Conservation (phyloP, 2,329 filamentous ascomycete genomes). For the Fusarium sp. region DNA sequence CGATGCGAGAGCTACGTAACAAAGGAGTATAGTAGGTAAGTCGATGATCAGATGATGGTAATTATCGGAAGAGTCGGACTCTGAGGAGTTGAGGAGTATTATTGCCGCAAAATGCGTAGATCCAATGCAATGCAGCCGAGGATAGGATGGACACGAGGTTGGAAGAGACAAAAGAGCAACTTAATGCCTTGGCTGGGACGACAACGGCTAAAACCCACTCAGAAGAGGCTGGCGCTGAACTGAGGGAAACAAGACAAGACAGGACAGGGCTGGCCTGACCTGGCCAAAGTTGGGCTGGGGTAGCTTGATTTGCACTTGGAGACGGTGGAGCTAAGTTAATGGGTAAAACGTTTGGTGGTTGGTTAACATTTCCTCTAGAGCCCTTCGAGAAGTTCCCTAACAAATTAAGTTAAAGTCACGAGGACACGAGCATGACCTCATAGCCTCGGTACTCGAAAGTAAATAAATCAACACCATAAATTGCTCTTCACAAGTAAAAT, state of each 20-base stretch:
- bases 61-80: slow-evolving; percentile 32
- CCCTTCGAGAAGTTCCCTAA: slow-evolving; percentile 27
- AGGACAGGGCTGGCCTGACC: slow-evolving; percentile 20
- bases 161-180: slow-evolving; percentile 12
- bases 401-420: slow-evolving; percentile 31
- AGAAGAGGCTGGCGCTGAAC: slow-evolving; percentile 30
- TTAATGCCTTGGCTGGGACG: slow-evolving; percentile 20
- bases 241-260: neutral
- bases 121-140: slow-evolving; percentile 16
- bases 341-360: slow-evolving; percentile 20
- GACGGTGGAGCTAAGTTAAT: slow-evolving; percentile 20
- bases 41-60: slow-evolving; percentile 13
- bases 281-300: slow-evolving; percentile 2
- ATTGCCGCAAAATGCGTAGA: slow-evolving; percentile 12
- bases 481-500: neutral
- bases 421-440: slow-evolving; percentile 42
- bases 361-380: slow-evolving; percentile 15
- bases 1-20: slow-evolving; percentile 15
- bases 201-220: slow-evolving; percentile 27
- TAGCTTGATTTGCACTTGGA: slow-evolving; percentile 19
- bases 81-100: neutral
- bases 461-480: slow-evolving; percentile 10
- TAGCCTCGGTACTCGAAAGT: slow-evolving; percentile 14
- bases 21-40: slow-evolving; percentile 1
- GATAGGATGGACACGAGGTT: slow-evolving; percentile 6